These are phyloP conservation scores for Entomortierella lignicola DNA, from an alignment of 192 early-diverging fungal species.

Conservation along the genomic window DNA sequence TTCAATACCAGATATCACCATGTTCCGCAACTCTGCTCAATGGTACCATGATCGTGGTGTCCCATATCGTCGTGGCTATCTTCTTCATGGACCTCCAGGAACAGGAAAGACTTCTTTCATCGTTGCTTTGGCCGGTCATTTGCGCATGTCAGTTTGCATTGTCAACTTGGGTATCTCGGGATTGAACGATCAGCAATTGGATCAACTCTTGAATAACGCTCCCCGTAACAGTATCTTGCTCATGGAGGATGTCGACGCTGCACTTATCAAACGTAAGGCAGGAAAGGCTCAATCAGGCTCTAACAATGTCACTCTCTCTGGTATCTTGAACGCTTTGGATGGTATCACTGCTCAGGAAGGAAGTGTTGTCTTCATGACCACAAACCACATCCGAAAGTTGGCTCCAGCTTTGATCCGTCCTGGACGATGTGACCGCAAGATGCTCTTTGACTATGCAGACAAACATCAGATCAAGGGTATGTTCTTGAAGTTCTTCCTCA, in stretches of 20 bases:
- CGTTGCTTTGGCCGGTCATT: conserved; percentile 63
- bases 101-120: conserved; percentile 67
- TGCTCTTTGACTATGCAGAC: conserved; percentile 62
- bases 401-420: conserved; percentile 65
- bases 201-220: conserved; percentile 51
- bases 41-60: conserved; percentile 65
- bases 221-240: conserved; percentile 64
- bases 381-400: conserved; percentile 58
- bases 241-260: conserved; percentile 65
- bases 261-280: conserved; percentile 35
- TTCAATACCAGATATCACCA: conserved; percentile 52
- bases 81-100: conserved; percentile 66
- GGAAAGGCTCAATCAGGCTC: conserved; percentile 29
- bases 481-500: conserved; percentile 57
- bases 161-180: conserved; percentile 58
- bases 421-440: conserved; percentile 64
- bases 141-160: conserved; percentile 63
- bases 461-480: conserved; percentile 56
- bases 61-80: conserved; percentile 64
- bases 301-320: conserved; percentile 57
- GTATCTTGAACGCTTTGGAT: conserved; percentile 63
- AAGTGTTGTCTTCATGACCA: conserved; percentile 63
- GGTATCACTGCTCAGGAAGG: conserved; percentile 65
- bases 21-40: conserved; percentile 54
- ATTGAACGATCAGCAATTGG: conserved; percentile 57